Conservation (phyloP, 139 green algal species). For the Volvox africanus region DNA sequence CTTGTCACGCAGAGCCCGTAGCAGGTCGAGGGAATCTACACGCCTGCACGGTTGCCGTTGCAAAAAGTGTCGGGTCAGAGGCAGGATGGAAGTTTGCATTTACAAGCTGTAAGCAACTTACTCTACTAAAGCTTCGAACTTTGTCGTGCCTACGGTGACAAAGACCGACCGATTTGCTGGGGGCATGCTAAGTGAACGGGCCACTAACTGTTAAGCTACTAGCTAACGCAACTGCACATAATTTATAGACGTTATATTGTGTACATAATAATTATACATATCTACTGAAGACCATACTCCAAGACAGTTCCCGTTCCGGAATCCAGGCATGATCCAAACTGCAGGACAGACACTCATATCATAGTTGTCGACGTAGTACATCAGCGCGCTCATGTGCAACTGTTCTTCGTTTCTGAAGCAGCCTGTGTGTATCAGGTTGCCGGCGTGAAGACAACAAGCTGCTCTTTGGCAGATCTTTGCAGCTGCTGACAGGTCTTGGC, state of each 20-base stretch:
- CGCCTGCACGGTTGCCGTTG: conserved; percentile 48
- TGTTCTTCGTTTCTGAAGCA: no score
- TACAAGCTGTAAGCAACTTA: conserved; percentile 10
- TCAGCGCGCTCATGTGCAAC: no score
- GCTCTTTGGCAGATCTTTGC: no score
- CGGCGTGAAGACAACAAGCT: no score
- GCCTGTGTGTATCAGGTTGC: no score
- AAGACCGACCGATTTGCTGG: conserved; percentile 59
- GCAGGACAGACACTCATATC: neutral
- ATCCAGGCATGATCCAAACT: neutral
- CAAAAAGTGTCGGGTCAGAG: neutral
- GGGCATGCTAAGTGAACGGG: conserved; percentile 9
- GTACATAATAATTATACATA: neutral
- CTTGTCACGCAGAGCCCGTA: conserved; percentile 49
- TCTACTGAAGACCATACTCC: neutral
- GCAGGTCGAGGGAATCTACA: conserved; percentile 69
- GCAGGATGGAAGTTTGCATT: neutral
- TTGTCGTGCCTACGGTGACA: conserved; percentile 90
- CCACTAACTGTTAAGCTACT: neutral
- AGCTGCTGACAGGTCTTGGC: no score
- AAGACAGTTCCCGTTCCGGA: neutral
- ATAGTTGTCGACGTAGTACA: no score
- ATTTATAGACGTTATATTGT: neutral
- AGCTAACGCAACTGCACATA: neutral
- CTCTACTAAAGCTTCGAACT: conserved; percentile 83